Conservation (phyloP, 2,329 filamentous ascomycete species). For the Rhinocladiella similis region DNA sequence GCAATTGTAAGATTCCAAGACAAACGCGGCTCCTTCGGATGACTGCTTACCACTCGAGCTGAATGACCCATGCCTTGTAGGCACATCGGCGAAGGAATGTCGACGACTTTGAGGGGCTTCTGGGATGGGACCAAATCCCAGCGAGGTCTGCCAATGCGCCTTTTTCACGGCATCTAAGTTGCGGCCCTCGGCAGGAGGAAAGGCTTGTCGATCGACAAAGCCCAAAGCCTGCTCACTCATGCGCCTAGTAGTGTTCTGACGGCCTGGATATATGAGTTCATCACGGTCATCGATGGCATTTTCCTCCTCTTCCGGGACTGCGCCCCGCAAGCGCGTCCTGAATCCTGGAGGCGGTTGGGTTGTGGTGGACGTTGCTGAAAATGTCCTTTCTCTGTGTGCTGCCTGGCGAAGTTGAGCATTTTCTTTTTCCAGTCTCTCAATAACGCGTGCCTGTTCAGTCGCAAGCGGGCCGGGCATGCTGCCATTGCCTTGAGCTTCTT, state of each 20-base stretch:
- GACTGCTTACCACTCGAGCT: constrained; percentile 38
- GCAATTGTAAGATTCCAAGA: background rate
- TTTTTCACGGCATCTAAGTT: constrained; percentile 47
- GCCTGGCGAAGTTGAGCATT: constrained; percentile 49
- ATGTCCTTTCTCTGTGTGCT: constrained; percentile 42
- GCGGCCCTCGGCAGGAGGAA: constrained; percentile 41
- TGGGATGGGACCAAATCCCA: constrained; percentile 47
- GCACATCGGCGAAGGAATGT: constrained; percentile 53
- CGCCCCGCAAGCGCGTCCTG: constrained; percentile 42
- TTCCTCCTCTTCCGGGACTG: constrained; percentile 46
- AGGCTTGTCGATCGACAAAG: constrained; percentile 41
- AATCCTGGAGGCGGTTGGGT: constrained; percentile 34
- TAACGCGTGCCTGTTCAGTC: constrained; percentile 44
- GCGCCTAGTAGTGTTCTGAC: constrained; percentile 40
- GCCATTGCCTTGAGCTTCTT: constrained; percentile 27
- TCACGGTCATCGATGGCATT: constrained; percentile 47
- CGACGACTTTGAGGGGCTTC: constrained; percentile 52
- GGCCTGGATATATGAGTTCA: constrained; percentile 41
- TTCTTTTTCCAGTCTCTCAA: constrained; percentile 49
- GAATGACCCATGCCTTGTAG: constrained; percentile 48
- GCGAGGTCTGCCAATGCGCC: constrained; percentile 52
- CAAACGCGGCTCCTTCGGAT: background rate
- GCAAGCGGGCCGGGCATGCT: constrained; percentile 41
- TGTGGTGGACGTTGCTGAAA: constrained; percentile 40
- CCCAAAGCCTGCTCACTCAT: constrained; percentile 47